Evolutionary conservation across 139 green algal genomes (phyloP).

Genomic region (Chlorella vulgaris): DNA sequence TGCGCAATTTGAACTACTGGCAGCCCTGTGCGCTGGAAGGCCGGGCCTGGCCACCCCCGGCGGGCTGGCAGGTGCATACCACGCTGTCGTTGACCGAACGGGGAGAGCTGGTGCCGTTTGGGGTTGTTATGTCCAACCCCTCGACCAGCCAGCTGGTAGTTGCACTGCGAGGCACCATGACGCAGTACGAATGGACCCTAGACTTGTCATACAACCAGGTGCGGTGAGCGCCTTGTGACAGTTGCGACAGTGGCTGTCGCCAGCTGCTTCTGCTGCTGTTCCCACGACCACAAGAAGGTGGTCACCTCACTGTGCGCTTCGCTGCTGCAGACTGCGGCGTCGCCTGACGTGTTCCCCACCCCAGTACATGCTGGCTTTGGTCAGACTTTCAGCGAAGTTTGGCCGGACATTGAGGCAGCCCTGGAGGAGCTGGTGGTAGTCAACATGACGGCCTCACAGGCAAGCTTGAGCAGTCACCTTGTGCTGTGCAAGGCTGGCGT

Average conservation of each 20-base stretch:
- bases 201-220: conserved; percentile 20
- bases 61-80: neutral
- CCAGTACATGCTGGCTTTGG: conserved; percentile 16
- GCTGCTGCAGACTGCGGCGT: neutral
- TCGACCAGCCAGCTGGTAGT: neutral
- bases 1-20: neutral
- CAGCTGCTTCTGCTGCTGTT: too few relatives aligned
- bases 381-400: neutral
- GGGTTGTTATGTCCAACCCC: neutral
- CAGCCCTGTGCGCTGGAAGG: neutral
- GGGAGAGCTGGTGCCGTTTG: conserved; percentile 1
- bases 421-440: neutral
- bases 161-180: neutral
- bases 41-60: neutral
- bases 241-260: neutral
- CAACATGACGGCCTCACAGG: neutral
- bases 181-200: neutral
- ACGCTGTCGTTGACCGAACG: neutral
- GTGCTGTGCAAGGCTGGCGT: neutral
- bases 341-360: neutral
- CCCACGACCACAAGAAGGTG: too few relatives aligned
- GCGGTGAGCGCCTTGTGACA: neutral
- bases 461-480: neutral
- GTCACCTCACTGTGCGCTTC: neutral
- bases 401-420: conserved; percentile 2